phyloP scores from a whole-genome alignment of 768 basidiomycete genomes.

The Pleurotus tuoliensis region DNA sequence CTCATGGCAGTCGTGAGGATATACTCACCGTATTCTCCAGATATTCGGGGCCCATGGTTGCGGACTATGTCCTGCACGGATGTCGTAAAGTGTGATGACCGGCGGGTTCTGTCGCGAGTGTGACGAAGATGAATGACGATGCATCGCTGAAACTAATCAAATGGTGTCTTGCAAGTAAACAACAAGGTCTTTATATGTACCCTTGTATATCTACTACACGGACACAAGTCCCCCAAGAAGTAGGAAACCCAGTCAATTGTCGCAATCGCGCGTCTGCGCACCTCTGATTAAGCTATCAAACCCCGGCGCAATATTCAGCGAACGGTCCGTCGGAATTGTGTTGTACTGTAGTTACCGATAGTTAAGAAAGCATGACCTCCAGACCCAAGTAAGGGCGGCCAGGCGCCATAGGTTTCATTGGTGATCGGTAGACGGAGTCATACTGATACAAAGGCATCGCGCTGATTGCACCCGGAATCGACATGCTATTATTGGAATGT shows the following conservation, averaged over 20 bases:
- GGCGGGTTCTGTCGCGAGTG: constrained; percentile 24
- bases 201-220: no score
- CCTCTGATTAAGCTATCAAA: constrained; percentile 6
- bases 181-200: no score
- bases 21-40: constrained; percentile 61
- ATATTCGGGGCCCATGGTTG: constrained; percentile 78
- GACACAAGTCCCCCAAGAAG: no score
- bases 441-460: constrained; percentile 1
- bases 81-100: constrained; percentile 63
- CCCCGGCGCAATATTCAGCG: constrained; percentile 2
- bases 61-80: constrained; percentile 46
- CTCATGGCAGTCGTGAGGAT: not conserved
- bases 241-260: constrained; percentile 1
- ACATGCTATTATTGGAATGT: not conserved
- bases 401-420: not conserved
- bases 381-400: not conserved
- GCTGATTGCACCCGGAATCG: constrained; percentile 1
- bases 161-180: not conserved
- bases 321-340: not conserved
- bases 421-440: constrained; percentile 7
- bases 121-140: not conserved
- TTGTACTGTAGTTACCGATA: constrained; percentile 4
- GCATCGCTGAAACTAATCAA: not conserved
- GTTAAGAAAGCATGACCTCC: not conserved
- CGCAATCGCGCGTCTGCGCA: constrained; percentile 1